Conservation (phyloP, 192 early-diverging fungal species). For the Gryganskiella cystojenkinii region DNA sequence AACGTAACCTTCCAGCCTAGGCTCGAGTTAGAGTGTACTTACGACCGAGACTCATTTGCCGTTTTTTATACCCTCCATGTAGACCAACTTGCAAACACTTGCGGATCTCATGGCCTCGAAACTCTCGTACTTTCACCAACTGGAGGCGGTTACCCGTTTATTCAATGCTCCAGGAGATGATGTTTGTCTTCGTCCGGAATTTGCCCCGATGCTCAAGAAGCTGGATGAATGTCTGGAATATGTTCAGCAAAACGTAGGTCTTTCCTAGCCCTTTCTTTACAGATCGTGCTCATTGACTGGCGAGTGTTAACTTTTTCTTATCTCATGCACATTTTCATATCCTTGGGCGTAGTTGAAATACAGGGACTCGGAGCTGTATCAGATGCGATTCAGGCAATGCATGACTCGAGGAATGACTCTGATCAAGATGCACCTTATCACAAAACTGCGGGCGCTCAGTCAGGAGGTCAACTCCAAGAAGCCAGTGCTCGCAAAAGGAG, state of each 20-base stretch:
- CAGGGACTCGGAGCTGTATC: constrained; percentile 91
- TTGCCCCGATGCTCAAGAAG: constrained; percentile 80
- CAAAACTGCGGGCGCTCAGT: constrained; percentile 70
- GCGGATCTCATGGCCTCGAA: constrained; percentile 67
- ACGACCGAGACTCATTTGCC: too few species aligned
- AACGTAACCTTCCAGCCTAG: background rate
- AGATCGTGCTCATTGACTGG: too few species aligned
- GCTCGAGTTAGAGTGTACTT: background rate
- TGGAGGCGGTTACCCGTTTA: constrained; percentile 83
- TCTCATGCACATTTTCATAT: background rate
- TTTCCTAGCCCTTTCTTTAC: background rate
- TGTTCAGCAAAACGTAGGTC: constrained; percentile 74
- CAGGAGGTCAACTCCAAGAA: constrained; percentile 71
- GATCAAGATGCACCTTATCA: constrained; percentile 91
- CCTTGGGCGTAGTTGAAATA: constrained; percentile 65
- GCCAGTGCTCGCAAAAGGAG: constrained; percentile 46
- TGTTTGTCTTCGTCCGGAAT: constrained; percentile 81
- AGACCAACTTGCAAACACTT: constrained; percentile 69
- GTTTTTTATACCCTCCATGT: background rate
- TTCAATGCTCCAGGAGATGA: constrained; percentile 87
- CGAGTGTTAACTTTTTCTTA: too few species aligned
- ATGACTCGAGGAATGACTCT: constrained; percentile 93
- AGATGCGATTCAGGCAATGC: constrained; percentile 94
- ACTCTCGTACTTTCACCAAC: constrained; percentile 84
- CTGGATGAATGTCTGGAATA: constrained; percentile 86